Conservation (phyloP, 2,329 filamentous ascomycete species). For the Fusarium hostae region DNA sequence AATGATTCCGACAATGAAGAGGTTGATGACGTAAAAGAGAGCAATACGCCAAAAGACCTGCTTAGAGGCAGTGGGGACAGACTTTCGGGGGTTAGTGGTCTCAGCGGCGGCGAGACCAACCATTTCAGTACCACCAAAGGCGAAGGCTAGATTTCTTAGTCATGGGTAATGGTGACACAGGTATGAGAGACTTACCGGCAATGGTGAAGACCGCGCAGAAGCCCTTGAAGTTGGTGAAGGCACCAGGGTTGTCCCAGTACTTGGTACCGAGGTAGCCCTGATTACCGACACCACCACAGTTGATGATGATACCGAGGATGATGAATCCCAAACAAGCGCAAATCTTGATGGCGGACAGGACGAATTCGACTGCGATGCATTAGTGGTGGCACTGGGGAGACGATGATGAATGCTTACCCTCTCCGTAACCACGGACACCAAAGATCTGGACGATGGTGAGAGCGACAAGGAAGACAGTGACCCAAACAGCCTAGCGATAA, state of each 20-base stretch:
- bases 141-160: slow-evolving; percentile 56
- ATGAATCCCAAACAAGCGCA: slow-evolving; percentile 54
- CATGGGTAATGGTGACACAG: rapidly evolving
- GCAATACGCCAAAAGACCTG: slow-evolving; percentile 96
- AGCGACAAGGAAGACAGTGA: slow-evolving; percentile 80
- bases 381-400: rapidly evolving
- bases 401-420: slow-evolving; percentile 56
- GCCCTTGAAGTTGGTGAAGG: slow-evolving; percentile 85
- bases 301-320: slow-evolving; percentile 85
- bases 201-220: slow-evolving; percentile 81
- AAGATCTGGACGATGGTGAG: slow-evolving; percentile 88
- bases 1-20: slow-evolving; percentile 83
- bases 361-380: slow-evolving; percentile 71
- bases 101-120: slow-evolving; percentile 82
- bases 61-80: slow-evolving; percentile 86
- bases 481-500: slow-evolving; percentile 70
- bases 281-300: slow-evolving; percentile 79
- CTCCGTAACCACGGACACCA: slow-evolving; percentile 87
- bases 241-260: slow-evolving; percentile 82
- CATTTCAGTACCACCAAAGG: slow-evolving; percentile 80
- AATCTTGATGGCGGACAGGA: slow-evolving; percentile 84
- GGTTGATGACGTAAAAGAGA: slow-evolving; percentile 87
- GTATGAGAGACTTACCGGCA: slow-evolving; percentile 54
- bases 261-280: slow-evolving; percentile 82
- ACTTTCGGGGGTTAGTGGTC: slow-evolving; percentile 79